phyloP scores from a whole-genome alignment of 73 alveolate species.

The Blepharisma japonicum region DNA sequence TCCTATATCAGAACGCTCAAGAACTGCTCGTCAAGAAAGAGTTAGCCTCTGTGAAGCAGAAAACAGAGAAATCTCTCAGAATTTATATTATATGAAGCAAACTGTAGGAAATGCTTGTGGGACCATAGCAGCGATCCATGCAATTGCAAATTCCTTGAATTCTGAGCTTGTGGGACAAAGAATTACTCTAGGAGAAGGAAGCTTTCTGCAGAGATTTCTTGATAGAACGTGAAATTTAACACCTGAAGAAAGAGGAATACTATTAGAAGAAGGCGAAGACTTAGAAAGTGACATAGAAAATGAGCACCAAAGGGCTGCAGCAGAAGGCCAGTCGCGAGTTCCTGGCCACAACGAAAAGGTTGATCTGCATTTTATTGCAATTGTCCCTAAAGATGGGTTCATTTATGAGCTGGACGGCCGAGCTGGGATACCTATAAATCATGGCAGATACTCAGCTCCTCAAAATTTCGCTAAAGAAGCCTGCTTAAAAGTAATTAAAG shows the following conservation, averaged over 20 bases:
- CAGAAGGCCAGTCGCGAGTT: slow-evolving; percentile 39
- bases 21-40: slow-evolving; percentile 31
- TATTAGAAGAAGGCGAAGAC: slow-evolving; percentile 34
- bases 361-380: slow-evolving; percentile 53
- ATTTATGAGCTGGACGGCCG: slow-evolving; percentile 58
- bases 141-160: slow-evolving; percentile 29
- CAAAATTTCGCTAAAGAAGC: slow-evolving; percentile 46
- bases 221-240: slow-evolving; percentile 11
- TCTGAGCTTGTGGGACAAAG: slow-evolving; percentile 10
- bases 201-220: slow-evolving; percentile 30
- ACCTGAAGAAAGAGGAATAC: slow-evolving; percentile 42
- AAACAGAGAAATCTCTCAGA: slow-evolving; percentile 14
- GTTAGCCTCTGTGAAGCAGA: slow-evolving; percentile 35
- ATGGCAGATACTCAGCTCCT: slow-evolving; percentile 36
- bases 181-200: slow-evolving; percentile 32
- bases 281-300: slow-evolving; percentile 16
- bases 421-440: slow-evolving; percentile 45
- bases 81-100: slow-evolving; percentile 51
- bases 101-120: slow-evolving; percentile 61
- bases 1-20: slow-evolving; percentile 40
- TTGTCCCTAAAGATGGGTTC: slow-evolving; percentile 42
- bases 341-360: slow-evolving; percentile 33
- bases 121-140: slow-evolving; percentile 48
- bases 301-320: slow-evolving; percentile 43
- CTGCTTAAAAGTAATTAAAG: slow-evolving; percentile 32